These are phyloP conservation scores for Paxillus ammoniavirescens DNA, from an alignment of 768 basidiomycete species.

Conservation along the genomic window DNA sequence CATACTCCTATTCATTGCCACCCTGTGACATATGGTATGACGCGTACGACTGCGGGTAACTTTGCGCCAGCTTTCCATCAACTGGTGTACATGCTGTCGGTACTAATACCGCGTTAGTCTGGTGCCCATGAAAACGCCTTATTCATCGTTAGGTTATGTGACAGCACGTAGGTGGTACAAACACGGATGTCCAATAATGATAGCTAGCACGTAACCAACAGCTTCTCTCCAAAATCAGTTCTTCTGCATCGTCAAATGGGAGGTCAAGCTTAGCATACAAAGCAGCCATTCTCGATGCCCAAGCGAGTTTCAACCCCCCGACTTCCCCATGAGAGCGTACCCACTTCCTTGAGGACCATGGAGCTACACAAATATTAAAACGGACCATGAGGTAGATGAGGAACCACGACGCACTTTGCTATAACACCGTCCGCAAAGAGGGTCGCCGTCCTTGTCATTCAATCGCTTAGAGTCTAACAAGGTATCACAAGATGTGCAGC, in stretches of 20 bases:
- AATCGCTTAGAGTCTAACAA: constrained; percentile 69
- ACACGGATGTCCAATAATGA: constrained; percentile 17
- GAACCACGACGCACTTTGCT: constrained; percentile 45
- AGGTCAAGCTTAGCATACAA: not conserved
- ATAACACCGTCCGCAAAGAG: constrained; percentile 72
- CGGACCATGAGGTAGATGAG: not conserved
- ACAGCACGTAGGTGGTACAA: constrained; percentile 22
- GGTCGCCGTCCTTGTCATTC: constrained; percentile 73
- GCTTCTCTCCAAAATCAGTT: constrained; percentile 6
- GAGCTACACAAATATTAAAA: constrained; percentile 39
- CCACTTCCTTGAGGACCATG: constrained; percentile 74
- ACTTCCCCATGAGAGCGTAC: constrained; percentile 66
- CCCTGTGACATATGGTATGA: too few species aligned
- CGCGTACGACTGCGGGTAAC: too few species aligned
- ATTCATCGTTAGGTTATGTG: not conserved
- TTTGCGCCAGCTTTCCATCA: too few species aligned
- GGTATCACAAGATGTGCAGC: constrained; percentile 72
- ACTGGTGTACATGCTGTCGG: too few species aligned
- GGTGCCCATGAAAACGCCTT: too few species aligned
- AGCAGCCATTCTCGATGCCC: not conserved
- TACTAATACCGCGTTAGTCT: too few species aligned
- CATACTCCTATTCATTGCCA: too few species aligned
- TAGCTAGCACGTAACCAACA: constrained; percentile 8
- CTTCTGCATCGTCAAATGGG: not conserved
- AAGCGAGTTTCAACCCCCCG: constrained; percentile 35